Evolutionary conservation across 768 basidiomycete genomes (phyloP), one percentile per base, ranked within the genome.

Genomic region (Russula compacta): DNA sequence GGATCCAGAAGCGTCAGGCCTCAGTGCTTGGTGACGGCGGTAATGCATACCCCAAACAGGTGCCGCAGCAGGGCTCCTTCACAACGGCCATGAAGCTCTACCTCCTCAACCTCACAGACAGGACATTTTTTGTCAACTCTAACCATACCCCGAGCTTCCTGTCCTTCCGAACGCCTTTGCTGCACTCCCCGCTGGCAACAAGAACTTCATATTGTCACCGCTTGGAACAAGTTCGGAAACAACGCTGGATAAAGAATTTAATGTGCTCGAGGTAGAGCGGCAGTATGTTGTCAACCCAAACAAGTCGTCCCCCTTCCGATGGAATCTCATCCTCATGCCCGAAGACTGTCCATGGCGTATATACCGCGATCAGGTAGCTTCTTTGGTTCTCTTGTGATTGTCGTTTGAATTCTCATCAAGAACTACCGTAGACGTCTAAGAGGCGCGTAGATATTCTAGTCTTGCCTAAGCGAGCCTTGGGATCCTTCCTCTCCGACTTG

Each of bases 401-500:
- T 38, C 32, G 12, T 21, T 48, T 36, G 58, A 21, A 47, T 49
- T 10, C 49, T 21, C 14, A 47, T 38, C 35, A 65, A 60, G 29
- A 29, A 47, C 38, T 33, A 38, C 58, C 36, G n/a, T 61, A 87
- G 85, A 66, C 79, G 7, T 74, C 78, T 9, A 73, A 72, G 56
- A 75, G 73, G 49, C 75, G 77, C 50, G 73, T 77, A 57, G 74
- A 72, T 58, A 64, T 92, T 15, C 66, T 83, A 5, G 75, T 92
- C 21, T 69, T 92, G 36, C 80, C 82, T n/a, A 77, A 73, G 47
- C 77, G 91, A 59, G 75, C 83, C 57, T 69, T 84, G 55, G 74
- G 80, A 6, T 78, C 81, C 2, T 93, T 81, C 66, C 69, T 84
- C 55, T 74, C 79, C 11, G 72, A 80, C 36, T 75, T 95, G 50